Evolutionary conservation across 257 asterid genomes (phyloP).

Genomic region (Jaltomata sinuosa): DNA sequence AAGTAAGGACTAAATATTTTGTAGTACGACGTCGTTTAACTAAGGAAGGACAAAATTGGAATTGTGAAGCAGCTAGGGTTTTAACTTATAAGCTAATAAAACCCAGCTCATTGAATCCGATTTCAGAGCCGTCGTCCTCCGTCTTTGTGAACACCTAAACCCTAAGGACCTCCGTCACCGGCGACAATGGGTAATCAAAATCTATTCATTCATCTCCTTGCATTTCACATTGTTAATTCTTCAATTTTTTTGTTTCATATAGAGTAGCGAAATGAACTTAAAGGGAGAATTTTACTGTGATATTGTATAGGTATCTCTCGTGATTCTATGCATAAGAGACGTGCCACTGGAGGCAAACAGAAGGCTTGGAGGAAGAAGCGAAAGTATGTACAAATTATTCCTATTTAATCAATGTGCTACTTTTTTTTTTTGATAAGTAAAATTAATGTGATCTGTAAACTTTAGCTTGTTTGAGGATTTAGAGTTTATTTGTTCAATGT

Average conservation of each 20-base stretch:
- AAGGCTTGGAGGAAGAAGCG: slow-evolving; percentile 51
- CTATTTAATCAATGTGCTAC: not conserved
- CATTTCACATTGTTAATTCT: not conserved
- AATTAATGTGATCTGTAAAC: not conserved
- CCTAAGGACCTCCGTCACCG: not conserved
- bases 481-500: not conserved
- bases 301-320: slow-evolving; percentile 29
- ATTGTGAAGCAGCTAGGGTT: not conserved
- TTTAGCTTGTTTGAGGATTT: not conserved
- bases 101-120: not conserved
- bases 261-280: not conserved
- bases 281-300: not conserved
- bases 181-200: slow-evolving; percentile 4
- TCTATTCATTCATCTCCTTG: not conserved
- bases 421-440: not conserved
- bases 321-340: slow-evolving; percentile 52
- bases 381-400: slow-evolving; percentile 18
- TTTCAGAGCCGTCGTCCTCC: not conserved
- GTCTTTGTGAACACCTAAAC: not conserved
- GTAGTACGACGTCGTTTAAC: not conserved
- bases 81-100: not conserved
- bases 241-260: not conserved
- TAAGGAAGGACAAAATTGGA: not conserved
- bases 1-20: not conserved
- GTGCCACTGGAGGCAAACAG: slow-evolving; percentile 53